Evolutionary conservation across 2,329 filamentous ascomycete genomes (phyloP).

Genomic region (Teratosphaeria zuluensis): DNA sequence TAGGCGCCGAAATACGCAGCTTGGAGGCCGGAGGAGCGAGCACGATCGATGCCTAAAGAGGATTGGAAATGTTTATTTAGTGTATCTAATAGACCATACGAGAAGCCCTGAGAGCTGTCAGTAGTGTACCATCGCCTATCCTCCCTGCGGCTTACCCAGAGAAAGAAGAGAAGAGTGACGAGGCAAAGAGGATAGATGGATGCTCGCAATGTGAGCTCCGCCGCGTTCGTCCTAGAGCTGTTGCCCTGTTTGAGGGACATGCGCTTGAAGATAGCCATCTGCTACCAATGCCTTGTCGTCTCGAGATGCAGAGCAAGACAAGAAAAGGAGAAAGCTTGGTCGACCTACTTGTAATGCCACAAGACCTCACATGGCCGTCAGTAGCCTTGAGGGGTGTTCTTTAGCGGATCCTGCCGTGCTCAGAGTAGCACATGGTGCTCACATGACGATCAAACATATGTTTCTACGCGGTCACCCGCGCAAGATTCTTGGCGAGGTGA

Average conservation of each 20-base stretch:
- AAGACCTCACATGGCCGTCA: neutral
- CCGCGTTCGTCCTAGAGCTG: conserved; percentile 42
- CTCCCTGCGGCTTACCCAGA: conserved; percentile 40
- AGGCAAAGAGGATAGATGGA: conserved; percentile 58
- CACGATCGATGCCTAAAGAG: conserved; percentile 33
- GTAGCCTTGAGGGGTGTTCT: neutral
- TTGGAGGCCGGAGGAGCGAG: conserved; percentile 37
- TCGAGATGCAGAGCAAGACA: neutral
- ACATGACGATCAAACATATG: neutral
- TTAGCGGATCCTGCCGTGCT: no score
- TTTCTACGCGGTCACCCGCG: neutral
- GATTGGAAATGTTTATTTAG: conserved; percentile 41
- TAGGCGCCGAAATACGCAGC: conserved; percentile 43
- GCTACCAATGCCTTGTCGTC: no score
- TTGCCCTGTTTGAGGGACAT: conserved; percentile 22
- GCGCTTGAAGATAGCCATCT: conserved; percentile 8
- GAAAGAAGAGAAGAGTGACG: conserved; percentile 56
- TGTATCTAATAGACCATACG: conserved; percentile 37
- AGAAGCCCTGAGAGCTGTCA: conserved; percentile 34
- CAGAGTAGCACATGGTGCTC: neutral
- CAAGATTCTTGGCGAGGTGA: neutral
- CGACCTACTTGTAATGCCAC: neutral
- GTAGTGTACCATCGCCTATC: neutral
- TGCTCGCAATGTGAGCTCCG: conserved; percentile 56
- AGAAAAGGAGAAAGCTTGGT: neutral